Percentiles rank a stretch among this genome's conserved stretches.
phyloP scores from a whole-genome alignment of 768 basidiomycete species.

The Calocybe indica region DNA sequence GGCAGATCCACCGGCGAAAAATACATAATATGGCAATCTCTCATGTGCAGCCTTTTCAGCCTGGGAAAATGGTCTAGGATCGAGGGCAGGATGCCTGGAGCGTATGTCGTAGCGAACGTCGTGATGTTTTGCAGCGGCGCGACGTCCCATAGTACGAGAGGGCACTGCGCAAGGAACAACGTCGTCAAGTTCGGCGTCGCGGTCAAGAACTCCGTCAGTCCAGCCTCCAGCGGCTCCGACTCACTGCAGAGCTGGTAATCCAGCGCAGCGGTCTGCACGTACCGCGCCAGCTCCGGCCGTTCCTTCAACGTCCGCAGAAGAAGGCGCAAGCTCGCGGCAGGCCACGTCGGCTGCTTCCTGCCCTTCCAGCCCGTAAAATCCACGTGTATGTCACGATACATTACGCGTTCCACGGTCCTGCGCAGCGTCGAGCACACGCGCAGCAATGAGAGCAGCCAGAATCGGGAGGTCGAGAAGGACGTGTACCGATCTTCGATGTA shows the following conservation, averaged over 20 bases:
- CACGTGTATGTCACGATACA: slow-evolving; percentile 22
- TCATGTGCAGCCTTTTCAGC: slow-evolving; percentile 18
- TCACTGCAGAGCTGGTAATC: slow-evolving; percentile 20
- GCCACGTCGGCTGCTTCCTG: slow-evolving; percentile 21
- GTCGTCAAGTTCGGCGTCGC: slow-evolving; percentile 17
- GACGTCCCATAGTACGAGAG: slow-evolving; percentile 21
- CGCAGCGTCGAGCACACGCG: slow-evolving; percentile 15
- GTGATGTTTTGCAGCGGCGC: slow-evolving; percentile 8
- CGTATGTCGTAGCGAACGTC: slow-evolving; percentile 22
- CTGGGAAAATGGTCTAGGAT: slow-evolving; percentile 17
- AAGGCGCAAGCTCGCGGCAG: slow-evolving; percentile 18
- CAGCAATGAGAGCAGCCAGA: slow-evolving; percentile 17
- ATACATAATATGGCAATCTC: slow-evolving; percentile 19
- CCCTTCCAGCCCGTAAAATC: slow-evolving; percentile 26
- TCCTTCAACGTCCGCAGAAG: slow-evolving; percentile 18
- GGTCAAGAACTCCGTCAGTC: slow-evolving; percentile 15
- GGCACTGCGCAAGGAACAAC: slow-evolving; percentile 21
- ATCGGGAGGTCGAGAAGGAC: slow-evolving; percentile 19
- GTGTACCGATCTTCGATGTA: slow-evolving; percentile 21
- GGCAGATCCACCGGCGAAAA: slow-evolving; percentile 13
- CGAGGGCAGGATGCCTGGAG: slow-evolving; percentile 19
- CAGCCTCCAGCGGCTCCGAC: slow-evolving; percentile 13
- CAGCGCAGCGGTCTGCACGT: slow-evolving; percentile 15
- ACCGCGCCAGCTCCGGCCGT: slow-evolving; percentile 18
- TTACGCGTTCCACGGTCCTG: slow-evolving; percentile 15